phyloP scores from a whole-genome alignment of 2,329 filamentous ascomycete genomes.

The Paradendryphiella salina region DNA sequence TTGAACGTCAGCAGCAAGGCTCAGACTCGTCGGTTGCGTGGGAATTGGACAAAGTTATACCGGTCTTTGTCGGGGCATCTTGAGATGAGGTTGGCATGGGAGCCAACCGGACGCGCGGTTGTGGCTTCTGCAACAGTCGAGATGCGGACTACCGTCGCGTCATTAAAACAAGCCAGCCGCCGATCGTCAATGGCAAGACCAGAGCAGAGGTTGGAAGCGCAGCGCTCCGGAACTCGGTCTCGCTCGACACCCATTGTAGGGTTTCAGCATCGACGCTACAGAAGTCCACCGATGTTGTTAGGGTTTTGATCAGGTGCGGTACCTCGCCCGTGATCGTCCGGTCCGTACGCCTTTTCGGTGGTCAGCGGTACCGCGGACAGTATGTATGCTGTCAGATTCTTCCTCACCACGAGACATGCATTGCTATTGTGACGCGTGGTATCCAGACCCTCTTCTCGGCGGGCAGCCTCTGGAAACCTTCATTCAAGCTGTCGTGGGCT shows the following conservation, averaged over 20 bases:
- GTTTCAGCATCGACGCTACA: not conserved
- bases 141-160: slow-evolving; percentile 2
- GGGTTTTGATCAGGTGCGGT: not conserved
- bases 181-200: not conserved
- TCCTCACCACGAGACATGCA: not conserved
- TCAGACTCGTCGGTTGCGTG: slow-evolving; percentile 2
- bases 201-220: not conserved
- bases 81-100: not conserved
- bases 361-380: not conserved
- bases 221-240: not conserved
- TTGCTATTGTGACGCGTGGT: not conserved
- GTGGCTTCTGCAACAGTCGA: slow-evolving; percentile 5
- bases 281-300: not conserved
- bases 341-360: not conserved
- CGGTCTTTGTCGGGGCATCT: not conserved
- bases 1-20: slow-evolving; percentile 15
- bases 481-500: not conserved
- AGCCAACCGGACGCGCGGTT: not conserved
- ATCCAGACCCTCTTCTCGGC: not conserved
- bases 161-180: not conserved
- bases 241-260: too few relatives aligned
- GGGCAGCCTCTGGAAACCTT: not conserved
- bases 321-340: slow-evolving; percentile 1
- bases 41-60: not conserved
- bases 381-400: not conserved